Evolutionary conservation across 352 stramenopile genomes (phyloP), one percentile per base, ranked within the genome.

Genomic region (Globisporangium polare): DNA sequence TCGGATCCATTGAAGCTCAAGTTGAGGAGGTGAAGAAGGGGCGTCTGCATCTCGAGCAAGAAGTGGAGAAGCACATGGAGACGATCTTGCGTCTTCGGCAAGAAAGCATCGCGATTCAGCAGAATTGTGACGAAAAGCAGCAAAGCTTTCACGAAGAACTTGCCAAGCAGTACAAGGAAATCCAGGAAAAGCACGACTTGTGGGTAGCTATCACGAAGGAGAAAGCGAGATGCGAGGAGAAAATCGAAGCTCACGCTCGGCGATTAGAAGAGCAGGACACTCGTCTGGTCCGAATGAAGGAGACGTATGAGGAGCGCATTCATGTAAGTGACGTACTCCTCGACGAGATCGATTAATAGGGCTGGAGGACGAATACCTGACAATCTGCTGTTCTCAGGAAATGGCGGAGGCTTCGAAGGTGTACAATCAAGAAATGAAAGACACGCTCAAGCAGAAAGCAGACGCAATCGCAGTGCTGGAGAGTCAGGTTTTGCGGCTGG

Each of bases 21-120:
- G 65, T 92, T 4, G 76, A 74, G 0, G 86, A 88, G 18, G 74
- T 91, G 58, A 88, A 88, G 56, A 80, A 84, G 46, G 73, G 67
- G 2, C 75, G 84, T 1, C 45, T 82, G 35, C 65, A 80, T 45
- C 63, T 92, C 22, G 80, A 93, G 57, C 68, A 68, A 22, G 82
- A 92, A 43, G 76, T 90, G 1, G 80, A 85, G 58, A 88, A 78
- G 51, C 78, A 89, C 49, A 53, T 80, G 27, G 62, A 75, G n/a
- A 78, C 67, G 2, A 78, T 89, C 53, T 55, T 80, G 15, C 58
- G 70, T 20, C 62, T 93, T 3, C 76, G 81, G 0, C 70, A 92
- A 43, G 79, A 91, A 22, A 88, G 81, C 39, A 29, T 82, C 2
- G 66, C 69, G n/a, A 47, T 87, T 1, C 80, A 83, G 56, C 72